These are phyloP conservation scores for Miamiensis avidus DNA, from an alignment of 169 alveolate genomes.

Conservation along the genomic window DNA sequence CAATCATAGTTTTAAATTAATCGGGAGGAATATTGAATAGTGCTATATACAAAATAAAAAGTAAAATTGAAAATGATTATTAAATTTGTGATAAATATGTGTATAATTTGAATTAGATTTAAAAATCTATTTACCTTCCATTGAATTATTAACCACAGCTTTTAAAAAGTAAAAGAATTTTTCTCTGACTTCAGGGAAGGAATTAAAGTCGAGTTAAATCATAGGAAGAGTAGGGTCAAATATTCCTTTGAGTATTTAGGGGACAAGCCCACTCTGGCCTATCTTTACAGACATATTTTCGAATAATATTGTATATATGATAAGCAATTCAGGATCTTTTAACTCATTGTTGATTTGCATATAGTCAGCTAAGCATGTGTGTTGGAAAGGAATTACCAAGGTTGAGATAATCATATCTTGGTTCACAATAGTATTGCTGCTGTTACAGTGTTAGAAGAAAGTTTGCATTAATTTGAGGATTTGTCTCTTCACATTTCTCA, in stretches of 20 bases:
- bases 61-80: not conserved
- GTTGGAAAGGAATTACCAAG: constrained; percentile 57
- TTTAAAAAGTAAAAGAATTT: constrained; percentile 74
- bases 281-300: constrained; percentile 61
- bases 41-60: constrained; percentile 61
- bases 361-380: constrained; percentile 62
- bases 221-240: constrained; percentile 69
- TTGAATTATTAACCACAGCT: constrained; percentile 56
- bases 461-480: constrained; percentile 69
- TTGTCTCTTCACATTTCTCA: constrained; percentile 71
- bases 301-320: constrained; percentile 63
- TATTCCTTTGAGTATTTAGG: constrained; percentile 57
- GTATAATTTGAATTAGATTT: not conserved
- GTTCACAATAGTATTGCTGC: constrained; percentile 4
- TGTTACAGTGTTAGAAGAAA: constrained; percentile 50
- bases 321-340: constrained; percentile 81
- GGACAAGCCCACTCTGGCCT: constrained; percentile 44
- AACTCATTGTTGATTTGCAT: constrained; percentile 57
- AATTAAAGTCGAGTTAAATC: constrained; percentile 70
- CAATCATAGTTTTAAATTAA: constrained; percentile 74
- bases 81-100: not conserved
- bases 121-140: constrained; percentile 16
- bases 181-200: constrained; percentile 82
- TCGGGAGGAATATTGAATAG: constrained; percentile 70
- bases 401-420: constrained; percentile 48